phyloP scores from a whole-genome alignment of 1,284 basidiomycete species.

The Moniliophthora roreri region DNA sequence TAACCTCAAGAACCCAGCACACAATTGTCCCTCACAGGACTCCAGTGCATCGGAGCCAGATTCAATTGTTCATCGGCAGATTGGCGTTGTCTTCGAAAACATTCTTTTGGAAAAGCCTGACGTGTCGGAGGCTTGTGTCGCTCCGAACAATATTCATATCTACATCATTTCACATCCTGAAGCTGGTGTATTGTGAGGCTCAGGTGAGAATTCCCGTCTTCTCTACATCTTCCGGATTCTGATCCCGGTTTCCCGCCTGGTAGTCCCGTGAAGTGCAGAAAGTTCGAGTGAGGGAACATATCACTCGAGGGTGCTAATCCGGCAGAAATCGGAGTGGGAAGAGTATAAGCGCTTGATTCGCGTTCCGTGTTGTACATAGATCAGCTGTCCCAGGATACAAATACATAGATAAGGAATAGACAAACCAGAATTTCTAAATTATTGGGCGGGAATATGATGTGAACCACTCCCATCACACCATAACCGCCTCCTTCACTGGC shows the following conservation, averaged over 20 bases:
- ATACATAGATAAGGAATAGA: too few relatives aligned
- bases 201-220: conserved; percentile 60
- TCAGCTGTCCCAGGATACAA: too few relatives aligned
- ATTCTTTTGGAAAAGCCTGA: conserved; percentile 96
- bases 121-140: conserved; percentile 85
- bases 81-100: conserved; percentile 97
- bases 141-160: conserved; percentile 96
- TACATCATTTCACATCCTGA: conserved; percentile 99
- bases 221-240: conserved; percentile 4
- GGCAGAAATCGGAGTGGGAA: too few relatives aligned
- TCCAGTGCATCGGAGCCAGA: conserved; percentile 98
- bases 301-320: too few relatives aligned
- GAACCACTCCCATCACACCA: too few relatives aligned
- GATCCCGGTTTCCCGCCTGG: conserved; percentile 4
- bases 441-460: too few relatives aligned
- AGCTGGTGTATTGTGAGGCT: conserved; percentile 94
- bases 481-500: too few relatives aligned
- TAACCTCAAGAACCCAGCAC: conserved; percentile 92
- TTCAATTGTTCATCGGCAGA: conserved; percentile 98
- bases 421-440: too few relatives aligned
- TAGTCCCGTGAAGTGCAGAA: conserved; percentile 98
- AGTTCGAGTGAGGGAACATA: conserved; percentile 99
- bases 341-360: too few relatives aligned
- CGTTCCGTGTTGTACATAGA: too few relatives aligned
- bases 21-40: conserved; percentile 95